phyloP scores from a whole-genome alignment of 2,329 filamentous ascomycete genomes.

The Annulohypoxylon truncatum region DNA sequence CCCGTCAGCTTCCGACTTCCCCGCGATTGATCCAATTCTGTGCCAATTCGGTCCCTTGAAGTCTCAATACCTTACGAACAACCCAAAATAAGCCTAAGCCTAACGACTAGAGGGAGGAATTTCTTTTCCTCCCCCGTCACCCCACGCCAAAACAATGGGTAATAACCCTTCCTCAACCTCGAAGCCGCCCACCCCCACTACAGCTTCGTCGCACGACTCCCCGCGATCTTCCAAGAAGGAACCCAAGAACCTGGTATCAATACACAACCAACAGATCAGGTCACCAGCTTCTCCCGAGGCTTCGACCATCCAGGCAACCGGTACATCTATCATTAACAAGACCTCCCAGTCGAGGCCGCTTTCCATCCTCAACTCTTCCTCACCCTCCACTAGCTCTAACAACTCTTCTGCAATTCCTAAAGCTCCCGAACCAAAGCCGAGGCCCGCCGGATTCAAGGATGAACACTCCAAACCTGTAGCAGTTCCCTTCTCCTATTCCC shows the following conservation, averaged over 20 bases:
- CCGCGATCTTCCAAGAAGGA: slow-evolving; percentile 55
- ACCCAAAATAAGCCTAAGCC: slow-evolving; percentile 16
- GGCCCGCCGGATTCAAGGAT: slow-evolving; percentile 50
- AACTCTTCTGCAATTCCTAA: slow-evolving; percentile 46
- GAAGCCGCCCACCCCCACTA: slow-evolving; percentile 52
- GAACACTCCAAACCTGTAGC: slow-evolving; percentile 68
- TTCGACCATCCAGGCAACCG: slow-evolving; percentile 70
- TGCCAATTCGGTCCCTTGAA: slow-evolving; percentile 13
- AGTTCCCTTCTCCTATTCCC: slow-evolving; percentile 58
- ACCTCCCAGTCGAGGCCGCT: slow-evolving; percentile 62
- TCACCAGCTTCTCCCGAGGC: slow-evolving; percentile 71
- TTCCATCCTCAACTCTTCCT: slow-evolving; percentile 61
- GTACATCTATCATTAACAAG: slow-evolving; percentile 63
- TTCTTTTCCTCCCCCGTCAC: slow-evolving; percentile 29
- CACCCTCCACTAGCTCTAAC: slow-evolving; percentile 52
- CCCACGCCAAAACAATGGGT: slow-evolving; percentile 54
- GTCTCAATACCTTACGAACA: slow-evolving; percentile 10
- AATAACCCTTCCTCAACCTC: slow-evolving; percentile 59
- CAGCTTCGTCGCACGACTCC: slow-evolving; percentile 48
- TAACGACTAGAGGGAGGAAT: slow-evolving; percentile 27
- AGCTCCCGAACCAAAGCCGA: slow-evolving; percentile 46
- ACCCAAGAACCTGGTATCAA: slow-evolving; percentile 65
- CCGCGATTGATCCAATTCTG: slow-evolving; percentile 31
- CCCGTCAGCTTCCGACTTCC: slow-evolving; percentile 42
- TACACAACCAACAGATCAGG: slow-evolving; percentile 62